Evolutionary conservation across 345 rosid genomes (phyloP), one percentile per base, ranked within the genome.

Genomic region (Eutrema yunnanense): DNA sequence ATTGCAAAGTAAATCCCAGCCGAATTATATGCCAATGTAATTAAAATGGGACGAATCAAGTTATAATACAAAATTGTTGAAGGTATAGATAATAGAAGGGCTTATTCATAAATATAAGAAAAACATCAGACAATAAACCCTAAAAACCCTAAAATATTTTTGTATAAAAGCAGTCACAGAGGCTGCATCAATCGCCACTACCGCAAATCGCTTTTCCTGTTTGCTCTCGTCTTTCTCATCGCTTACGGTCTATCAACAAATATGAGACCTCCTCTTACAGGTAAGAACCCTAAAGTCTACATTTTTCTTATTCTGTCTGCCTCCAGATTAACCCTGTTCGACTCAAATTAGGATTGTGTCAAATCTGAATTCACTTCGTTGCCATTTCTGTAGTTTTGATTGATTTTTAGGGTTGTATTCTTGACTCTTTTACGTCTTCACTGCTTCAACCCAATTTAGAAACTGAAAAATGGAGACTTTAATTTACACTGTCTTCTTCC

Each of bases 201-300:
- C 46, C 50, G 67, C 51, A n/a, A 3, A 11, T 46, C 11, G 50
- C 60, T 60, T 34, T 13, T 19, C 5, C 27, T 10, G 2, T 58
- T 10, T 6, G 0, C 9, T 58, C 53, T 59, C 66, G 47, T 48
- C 59, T 47, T n/a, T 48, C 38, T 1, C 6, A 1, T 36, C 7
- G 10, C 43, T 33, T 43, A 10, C 7, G 16, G 27, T 14, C 19
- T 34, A 54, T 16, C 14, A 16, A 5, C 56, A 63, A 14, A 54
- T 2, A 73, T 73, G 77, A 73, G 77, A 46, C 71, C 71, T 6
- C 71, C 77, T 6, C 9, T 63, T 42, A 64, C 62, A 44, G 64
- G 77, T 73, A 44, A 64, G 0, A 44, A 30, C 13, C 26, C 16
- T 51, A 4, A 16, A 60, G 51, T 4, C 43, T 13, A 8, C 8